phyloP scores from a whole-genome alignment of 352 stramenopile genomes.

The Aphanomyces stellatus region DNA sequence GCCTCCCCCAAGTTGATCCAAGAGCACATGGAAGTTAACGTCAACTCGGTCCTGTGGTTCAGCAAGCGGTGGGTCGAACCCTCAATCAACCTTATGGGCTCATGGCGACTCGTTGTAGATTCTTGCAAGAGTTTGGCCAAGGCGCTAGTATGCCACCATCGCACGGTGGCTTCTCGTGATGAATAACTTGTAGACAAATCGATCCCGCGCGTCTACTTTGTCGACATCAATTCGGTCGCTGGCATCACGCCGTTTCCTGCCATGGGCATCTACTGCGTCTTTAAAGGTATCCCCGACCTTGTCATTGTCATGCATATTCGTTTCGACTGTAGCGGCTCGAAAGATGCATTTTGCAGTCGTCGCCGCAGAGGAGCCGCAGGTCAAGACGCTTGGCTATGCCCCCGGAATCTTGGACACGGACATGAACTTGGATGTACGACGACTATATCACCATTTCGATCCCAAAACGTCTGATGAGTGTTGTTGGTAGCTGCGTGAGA shows the following conservation, averaged over 20 bases:
- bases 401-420: conserved; percentile 81
- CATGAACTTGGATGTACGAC: no score
- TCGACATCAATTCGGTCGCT: conserved; percentile 83
- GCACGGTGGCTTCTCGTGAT: no score
- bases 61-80: conserved; percentile 40
- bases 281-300: conserved; percentile 33
- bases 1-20: conserved; percentile 33
- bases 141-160: no score
- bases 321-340: conserved; percentile 34
- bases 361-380: conserved; percentile 38
- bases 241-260: conserved; percentile 71
- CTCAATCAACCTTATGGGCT: no score
- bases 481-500: no score
- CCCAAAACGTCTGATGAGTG: no score
- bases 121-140: conserved; percentile 39
- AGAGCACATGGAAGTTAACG: conserved; percentile 71
- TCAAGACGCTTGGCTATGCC: conserved; percentile 69
- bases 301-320: not conserved
- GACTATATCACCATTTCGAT: no score
- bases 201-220: conserved; percentile 28
- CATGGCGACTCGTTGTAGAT: conserved; percentile 25
- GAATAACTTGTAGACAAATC: conserved; percentile 16
- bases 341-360: conserved; percentile 82
- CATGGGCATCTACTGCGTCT: conserved; percentile 71
- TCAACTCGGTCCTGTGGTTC: conserved; percentile 77